Base-by-base conservation (phyloP, 176 grass and related monocot species). In the Stipa capillata region DNA sequence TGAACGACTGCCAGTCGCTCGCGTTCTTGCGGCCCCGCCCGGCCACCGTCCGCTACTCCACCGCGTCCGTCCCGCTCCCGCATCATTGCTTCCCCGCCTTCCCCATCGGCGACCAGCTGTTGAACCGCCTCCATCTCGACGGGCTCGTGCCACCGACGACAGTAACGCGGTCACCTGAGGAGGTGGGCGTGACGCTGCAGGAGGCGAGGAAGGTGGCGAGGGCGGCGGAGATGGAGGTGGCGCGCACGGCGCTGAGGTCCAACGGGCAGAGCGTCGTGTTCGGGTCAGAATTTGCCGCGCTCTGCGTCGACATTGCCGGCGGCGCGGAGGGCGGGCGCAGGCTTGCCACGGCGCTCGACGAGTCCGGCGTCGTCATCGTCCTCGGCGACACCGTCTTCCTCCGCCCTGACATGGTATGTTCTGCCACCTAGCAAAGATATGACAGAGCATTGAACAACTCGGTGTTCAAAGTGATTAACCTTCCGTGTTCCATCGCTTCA, bases 341-440 rank as follows among this genome's bases (percentile, higher is more conserved):
- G 43, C 85, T 95, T 3, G 86, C 84, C 47, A 55, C 52, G 3
- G 54, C 74, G 15, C 84, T 99, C 52, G 96, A 99, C 73, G 86
- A 93, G 54, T 79, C 88, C 40, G 88, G 90, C 52, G 74, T 69
- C 80, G 90, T 99, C 84, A 74, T 99, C 87, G 83, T 93, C 73
- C 70, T 99, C 14, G 69, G 92, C 9, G 90, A 90, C 78, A 79
- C 79, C 16, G 92, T 99, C 40, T 93, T 99, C 85, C 92, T 99
- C 81, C 92, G 86, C 39, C 96, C 96, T 27, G 92, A 99, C 59
- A 77, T 91, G 86, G 92, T 93, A 82, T 61, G 45, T 21, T 10
- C 8, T 20, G 4, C 24, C 36, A 6, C 5, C 8, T 37, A 42
- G 2, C 5, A 63, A 63, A 35, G 1, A 9, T 7, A 62, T n/a